Base-by-base conservation (phyloP, 2,329 filamentous ascomycete species). In the Aureobasidium sp. region DNA sequence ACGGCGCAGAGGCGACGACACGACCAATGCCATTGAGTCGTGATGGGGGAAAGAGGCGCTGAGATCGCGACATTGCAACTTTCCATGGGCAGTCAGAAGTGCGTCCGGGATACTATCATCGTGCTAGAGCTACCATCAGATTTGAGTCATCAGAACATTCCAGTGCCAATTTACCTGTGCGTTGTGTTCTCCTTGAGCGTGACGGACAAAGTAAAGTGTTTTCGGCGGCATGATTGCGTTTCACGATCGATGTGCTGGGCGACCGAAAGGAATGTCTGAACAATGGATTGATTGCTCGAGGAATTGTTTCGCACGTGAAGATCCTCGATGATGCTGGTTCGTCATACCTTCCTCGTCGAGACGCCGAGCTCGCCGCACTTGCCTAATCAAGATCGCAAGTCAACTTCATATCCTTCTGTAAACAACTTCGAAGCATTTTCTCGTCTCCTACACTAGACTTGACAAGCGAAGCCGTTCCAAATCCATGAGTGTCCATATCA, bases 141-240 rank as follows among this genome's bases (percentile, higher is more conserved):
- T n/a, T 12, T 29, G 0, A 12, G 15, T 29, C 14, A 37, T n/a
- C 29, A 45, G 29, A 44, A 22, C 11, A 25, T 34, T 14, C 4
- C 5, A 15, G 9, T 31, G 25, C 25, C 34, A 8, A 22, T 25
- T 36, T 12, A 48, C 55, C 31, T 58, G 42, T 47, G 55, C 55
- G 27, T 96, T 96, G 81, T 96, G 92, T 71, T 84, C 85, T 75
- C 90, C 91, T 72, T 80, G 75, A 8, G 87, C 88, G 73, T 91
- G 88, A 74, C 88, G 87, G 68, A 91, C 83, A 67, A 88, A 79
- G 73, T 89, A 84, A 67, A 89, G 77, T 49, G 79, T 83, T 15
- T 22, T 58, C 0, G 55, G 55, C 5, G 55, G 42, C 55, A 58
- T 58, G 37, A n/a, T 39, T 39, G 34, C 15, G 29, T 34, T n/a